Evolutionary conservation across 1,139 yeast genomes (phyloP).

Genomic region (Yamadazyma oceani): DNA sequence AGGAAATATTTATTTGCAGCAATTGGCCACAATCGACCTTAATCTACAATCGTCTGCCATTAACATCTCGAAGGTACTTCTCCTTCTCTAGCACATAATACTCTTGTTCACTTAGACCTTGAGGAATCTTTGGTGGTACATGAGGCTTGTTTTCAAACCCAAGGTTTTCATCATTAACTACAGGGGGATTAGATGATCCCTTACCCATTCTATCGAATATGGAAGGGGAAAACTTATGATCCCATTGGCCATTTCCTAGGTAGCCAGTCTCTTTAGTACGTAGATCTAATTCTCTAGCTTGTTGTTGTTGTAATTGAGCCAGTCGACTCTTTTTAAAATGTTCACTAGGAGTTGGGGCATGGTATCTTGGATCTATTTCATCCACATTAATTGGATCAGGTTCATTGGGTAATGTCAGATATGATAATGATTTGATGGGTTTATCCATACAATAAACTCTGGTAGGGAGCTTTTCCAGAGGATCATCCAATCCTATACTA

Average conservation of each 20-base stretch:
- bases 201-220: constrained; percentile 30
- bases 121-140: constrained; percentile 57
- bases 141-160: constrained; percentile 37
- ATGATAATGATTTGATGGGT: constrained; percentile 32
- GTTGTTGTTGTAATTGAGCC: constrained; percentile 11
- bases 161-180: constrained; percentile 23
- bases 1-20: too few species aligned
- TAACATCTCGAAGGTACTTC: constrained; percentile 40
- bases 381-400: constrained; percentile 25
- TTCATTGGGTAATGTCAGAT: constrained; percentile 19
- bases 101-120: constrained; percentile 48
- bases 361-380: constrained; percentile 45
- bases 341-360: constrained; percentile 50
- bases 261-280: constrained; percentile 34
- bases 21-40: not conserved
- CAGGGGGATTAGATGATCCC: not conserved
- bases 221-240: constrained; percentile 38
- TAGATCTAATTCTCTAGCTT: constrained; percentile 25
- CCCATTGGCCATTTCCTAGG: constrained; percentile 41
- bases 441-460: constrained; percentile 37
- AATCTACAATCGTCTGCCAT: constrained; percentile 33
- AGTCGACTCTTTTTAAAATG: constrained; percentile 22
- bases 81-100: constrained; percentile 47
- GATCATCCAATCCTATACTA: constrained; percentile 36
- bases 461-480: constrained; percentile 26